Evolutionary conservation across 2,329 filamentous ascomycete species (phyloP).

Genomic region (Epichloe gansuensis): DNA sequence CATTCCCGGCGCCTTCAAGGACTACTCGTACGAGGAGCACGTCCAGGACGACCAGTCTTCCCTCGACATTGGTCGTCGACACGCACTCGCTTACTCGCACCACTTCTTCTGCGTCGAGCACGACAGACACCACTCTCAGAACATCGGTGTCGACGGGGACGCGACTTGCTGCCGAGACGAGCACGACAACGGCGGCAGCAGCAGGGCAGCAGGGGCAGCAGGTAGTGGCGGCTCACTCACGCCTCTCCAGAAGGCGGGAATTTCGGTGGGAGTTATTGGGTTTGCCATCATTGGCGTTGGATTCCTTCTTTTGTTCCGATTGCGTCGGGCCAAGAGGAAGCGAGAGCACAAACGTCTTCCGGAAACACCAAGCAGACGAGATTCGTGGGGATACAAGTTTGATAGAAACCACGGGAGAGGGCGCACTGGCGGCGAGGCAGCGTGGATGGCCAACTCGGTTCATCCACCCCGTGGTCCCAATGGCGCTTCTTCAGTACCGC

Average conservation of each 20-base stretch:
- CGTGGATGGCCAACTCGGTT: slow-evolving; percentile 17
- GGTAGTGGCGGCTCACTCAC: slow-evolving; percentile 13
- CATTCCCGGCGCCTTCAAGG: slow-evolving; percentile 14
- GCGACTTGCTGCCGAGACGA: slow-evolving; percentile 4
- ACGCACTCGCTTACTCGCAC: neutral
- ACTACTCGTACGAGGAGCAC: slow-evolving; percentile 2
- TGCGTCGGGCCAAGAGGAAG: slow-evolving; percentile 28
- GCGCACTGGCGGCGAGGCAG: slow-evolving; percentile 5
- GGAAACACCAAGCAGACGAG: slow-evolving; percentile 12
- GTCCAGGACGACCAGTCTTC: slow-evolving; percentile 3
- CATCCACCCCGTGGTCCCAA: slow-evolving; percentile 12
- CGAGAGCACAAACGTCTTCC: slow-evolving; percentile 9
- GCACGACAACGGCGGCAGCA: neutral
- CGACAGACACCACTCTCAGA: neutral
- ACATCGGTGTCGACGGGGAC: slow-evolving; percentile 3
- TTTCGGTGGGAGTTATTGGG: slow-evolving; percentile 41
- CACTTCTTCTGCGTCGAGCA: neutral
- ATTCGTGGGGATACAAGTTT: slow-evolving; percentile 24
- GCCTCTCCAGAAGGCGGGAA: slow-evolving; percentile 42
- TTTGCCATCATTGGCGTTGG: slow-evolving; percentile 35
- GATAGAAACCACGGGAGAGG: slow-evolving; percentile 14
- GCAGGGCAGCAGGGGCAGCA: slow-evolving; percentile 9
- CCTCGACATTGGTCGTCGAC: slow-evolving; percentile 4
- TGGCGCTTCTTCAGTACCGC: slow-evolving; percentile 1
- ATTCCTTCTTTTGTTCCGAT: slow-evolving; percentile 32